Evolutionary conservation across 257 asterid species (phyloP).

Genomic region (Mentha longifolia): DNA sequence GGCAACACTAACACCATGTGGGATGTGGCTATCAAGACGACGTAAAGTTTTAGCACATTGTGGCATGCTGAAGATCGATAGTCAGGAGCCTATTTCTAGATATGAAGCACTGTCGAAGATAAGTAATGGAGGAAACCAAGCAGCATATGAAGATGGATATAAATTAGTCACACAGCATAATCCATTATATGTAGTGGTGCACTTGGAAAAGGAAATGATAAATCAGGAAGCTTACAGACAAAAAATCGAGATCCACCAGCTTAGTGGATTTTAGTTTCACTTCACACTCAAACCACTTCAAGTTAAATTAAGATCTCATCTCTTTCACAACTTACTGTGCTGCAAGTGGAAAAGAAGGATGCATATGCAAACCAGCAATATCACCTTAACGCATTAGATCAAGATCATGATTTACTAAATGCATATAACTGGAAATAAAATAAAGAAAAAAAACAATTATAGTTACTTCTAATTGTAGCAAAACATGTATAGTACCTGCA

Average conservation of each 20-base stretch:
- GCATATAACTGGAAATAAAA: not conserved
- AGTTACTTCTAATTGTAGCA: slow-evolving; percentile 4
- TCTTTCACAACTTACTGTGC: slow-evolving; percentile 30
- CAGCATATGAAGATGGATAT: slow-evolving; percentile 2
- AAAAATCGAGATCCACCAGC: slow-evolving; percentile 41
- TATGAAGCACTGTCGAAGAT: not conserved
- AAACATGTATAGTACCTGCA: not conserved
- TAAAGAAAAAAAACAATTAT: not conserved
- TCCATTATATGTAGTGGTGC: slow-evolving; percentile 36
- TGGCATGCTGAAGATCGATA: not conserved
- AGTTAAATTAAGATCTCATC: slow-evolving; percentile 29
- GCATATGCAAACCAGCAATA: not conserved
- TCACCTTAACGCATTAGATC: not conserved
- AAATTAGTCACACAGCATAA: slow-evolving; percentile 27
- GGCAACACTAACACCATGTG: too few species aligned
- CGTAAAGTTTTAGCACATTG: not conserved
- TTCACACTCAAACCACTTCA: slow-evolving; percentile 42
- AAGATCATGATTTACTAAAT: not conserved
- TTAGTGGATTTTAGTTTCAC: slow-evolving; percentile 43
- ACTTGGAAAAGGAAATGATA: slow-evolving; percentile 26
- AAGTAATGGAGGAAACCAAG: not conserved
- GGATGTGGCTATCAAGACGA: too few species aligned
- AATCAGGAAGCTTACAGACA: slow-evolving; percentile 23
- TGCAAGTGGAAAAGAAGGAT: slow-evolving; percentile 30
- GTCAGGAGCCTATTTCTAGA: slow-evolving; percentile 1